These are phyloP conservation scores for Backusella tarrabulga DNA, from an alignment of 192 early-diverging fungal genomes.

Conservation along the genomic window DNA sequence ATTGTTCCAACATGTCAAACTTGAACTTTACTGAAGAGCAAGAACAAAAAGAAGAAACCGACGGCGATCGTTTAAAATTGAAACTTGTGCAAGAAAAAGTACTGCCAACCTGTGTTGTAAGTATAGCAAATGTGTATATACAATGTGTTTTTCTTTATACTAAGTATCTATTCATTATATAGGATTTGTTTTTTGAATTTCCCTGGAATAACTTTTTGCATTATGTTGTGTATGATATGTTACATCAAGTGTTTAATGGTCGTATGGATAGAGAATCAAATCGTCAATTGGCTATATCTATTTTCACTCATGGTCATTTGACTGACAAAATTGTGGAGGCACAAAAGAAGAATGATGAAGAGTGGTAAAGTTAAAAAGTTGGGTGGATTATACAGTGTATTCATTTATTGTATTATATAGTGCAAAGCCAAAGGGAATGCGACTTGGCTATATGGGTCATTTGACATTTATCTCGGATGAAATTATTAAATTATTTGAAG, in stretches of 20 bases:
- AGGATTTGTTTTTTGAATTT: conserved; percentile 88
- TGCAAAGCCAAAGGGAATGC: conserved; percentile 81
- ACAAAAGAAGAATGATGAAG: conserved; percentile 79
- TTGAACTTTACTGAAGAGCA: conserved; percentile 47
- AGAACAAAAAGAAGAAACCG: conserved; percentile 39
- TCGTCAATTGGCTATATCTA: conserved; percentile 52
- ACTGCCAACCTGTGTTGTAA: conserved; percentile 58
- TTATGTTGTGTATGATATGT: conserved; percentile 97
- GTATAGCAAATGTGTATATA: not conserved
- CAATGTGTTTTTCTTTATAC: not conserved
- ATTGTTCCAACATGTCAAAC: conserved; percentile 85
- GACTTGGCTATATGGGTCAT: conserved; percentile 98
- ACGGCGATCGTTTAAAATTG: conserved; percentile 73
- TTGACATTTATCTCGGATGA: conserved; percentile 96
- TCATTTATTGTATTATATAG: conserved; percentile 34
- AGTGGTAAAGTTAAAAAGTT: conserved; percentile 54
- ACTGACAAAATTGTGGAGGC: conserved; percentile 84
- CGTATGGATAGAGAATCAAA: conserved; percentile 69
- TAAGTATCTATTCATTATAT: not conserved
- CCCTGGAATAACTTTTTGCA: conserved; percentile 99
- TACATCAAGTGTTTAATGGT: conserved; percentile 96
- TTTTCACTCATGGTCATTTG: conserved; percentile 84
- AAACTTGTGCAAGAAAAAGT: conserved; percentile 65
- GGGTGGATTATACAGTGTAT: not conserved
- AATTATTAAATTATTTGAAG: conserved; percentile 84